These are phyloP conservation scores for Rosellinia necatrix DNA, from an alignment of 2,329 filamentous ascomycete species.

Conservation along the genomic window DNA sequence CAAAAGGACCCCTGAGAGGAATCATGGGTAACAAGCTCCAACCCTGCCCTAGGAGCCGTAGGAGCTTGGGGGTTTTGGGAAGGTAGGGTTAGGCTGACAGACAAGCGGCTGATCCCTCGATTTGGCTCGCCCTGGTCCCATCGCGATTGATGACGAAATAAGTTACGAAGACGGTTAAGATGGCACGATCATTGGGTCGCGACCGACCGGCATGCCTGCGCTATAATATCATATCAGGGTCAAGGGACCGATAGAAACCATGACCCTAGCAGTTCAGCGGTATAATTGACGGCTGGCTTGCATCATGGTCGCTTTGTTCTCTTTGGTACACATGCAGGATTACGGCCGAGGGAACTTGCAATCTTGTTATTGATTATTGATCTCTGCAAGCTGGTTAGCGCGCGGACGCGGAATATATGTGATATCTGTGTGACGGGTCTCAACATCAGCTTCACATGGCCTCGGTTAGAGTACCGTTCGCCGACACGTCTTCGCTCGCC, in stretches of 20 bases:
- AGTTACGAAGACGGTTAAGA: background rate
- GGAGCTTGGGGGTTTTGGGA: constrained; percentile 20
- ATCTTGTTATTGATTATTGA: background rate
- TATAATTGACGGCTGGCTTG: background rate
- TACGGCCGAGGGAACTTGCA: background rate
- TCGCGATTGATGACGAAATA: constrained; percentile 16
- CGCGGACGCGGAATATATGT: constrained; percentile 10
- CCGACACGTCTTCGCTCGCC: constrained; percentile 25
- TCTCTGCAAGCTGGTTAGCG: constrained; percentile 5
- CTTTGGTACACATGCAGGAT: background rate
- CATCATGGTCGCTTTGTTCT: no score
- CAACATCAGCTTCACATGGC: constrained; percentile 1
- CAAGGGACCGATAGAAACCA: background rate
- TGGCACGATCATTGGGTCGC: constrained; percentile 1
- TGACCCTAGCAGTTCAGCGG: background rate
- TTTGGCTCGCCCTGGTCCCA: constrained; percentile 11
- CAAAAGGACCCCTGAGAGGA: constrained; percentile 6
- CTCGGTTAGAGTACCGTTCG: constrained; percentile 13
- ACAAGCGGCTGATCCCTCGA: constrained; percentile 24
- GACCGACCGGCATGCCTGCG: background rate
- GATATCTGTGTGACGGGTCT: no score
- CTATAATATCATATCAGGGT: background rate
- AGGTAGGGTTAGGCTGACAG: constrained; percentile 19
- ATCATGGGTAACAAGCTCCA: constrained; percentile 13
- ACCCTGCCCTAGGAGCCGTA: constrained; percentile 16